phyloP scores from a whole-genome alignment of 305 asterid species.

The Solanum chacoense region DNA sequence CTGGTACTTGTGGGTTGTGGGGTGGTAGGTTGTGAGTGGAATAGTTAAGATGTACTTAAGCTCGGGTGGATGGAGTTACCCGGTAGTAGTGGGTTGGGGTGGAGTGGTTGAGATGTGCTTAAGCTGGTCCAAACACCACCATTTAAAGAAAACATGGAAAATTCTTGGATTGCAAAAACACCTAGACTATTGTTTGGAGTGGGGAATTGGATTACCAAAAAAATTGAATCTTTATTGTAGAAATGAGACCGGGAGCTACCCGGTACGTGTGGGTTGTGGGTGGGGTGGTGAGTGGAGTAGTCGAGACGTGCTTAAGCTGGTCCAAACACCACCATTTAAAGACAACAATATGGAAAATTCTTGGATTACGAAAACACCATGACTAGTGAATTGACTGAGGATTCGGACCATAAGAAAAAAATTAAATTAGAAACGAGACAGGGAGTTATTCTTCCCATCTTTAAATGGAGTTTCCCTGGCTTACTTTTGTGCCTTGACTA shows the following conservation, averaged over 20 bases:
- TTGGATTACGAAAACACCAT: neutral
- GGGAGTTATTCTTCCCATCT: neutral
- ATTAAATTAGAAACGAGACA: neutral
- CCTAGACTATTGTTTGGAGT: neutral
- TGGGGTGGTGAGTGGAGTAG: neutral
- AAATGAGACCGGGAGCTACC: neutral
- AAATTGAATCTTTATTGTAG: neutral
- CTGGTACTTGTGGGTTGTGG: neutral
- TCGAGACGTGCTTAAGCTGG: neutral
- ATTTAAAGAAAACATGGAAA: neutral
- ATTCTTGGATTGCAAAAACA: neutral
- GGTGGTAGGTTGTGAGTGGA: neutral
- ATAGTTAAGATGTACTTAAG: neutral
- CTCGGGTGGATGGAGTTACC: neutral
- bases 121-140: neutral
- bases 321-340: neutral
- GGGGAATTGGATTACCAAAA: neutral
- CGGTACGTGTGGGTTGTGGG: neutral
- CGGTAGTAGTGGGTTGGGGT: neutral
- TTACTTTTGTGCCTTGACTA: neutral
- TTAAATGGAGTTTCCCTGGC: neutral
- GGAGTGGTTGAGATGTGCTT: neutral
- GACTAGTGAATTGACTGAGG: neutral
- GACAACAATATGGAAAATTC: neutral
- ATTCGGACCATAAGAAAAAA: neutral